Conservation (phyloP, 345 rosid species). For the Noccaea caerulescens region DNA sequence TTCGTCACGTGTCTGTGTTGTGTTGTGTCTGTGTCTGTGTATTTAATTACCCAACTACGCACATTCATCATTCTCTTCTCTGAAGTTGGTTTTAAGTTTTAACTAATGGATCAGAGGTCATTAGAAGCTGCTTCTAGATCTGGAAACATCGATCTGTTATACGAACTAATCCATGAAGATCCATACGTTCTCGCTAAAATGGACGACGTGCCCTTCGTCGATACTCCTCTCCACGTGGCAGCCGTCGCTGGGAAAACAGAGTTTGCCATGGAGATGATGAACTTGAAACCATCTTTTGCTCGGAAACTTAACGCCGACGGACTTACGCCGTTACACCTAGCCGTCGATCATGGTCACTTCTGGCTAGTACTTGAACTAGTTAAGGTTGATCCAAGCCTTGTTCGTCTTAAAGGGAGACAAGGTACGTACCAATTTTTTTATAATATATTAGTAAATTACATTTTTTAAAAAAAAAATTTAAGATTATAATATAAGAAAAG, state of each 20-base stretch:
- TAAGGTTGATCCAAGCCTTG: slow-evolving; percentile 34
- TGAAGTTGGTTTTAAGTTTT: background rate
- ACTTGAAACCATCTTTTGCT: slow-evolving; percentile 48
- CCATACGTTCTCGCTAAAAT: slow-evolving; percentile 24
- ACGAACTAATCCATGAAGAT: slow-evolving; percentile 34
- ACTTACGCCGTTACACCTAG: slow-evolving; percentile 45
- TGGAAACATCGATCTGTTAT: slow-evolving; percentile 39
- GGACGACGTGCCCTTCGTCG: slow-evolving; percentile 37
- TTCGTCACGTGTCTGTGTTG: background rate
- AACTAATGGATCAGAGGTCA: slow-evolving; percentile 30
- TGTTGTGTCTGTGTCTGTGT: too few species aligned
- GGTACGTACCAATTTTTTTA: slow-evolving; percentile 16
- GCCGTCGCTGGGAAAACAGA: slow-evolving; percentile 39
- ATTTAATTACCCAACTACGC: background rate
- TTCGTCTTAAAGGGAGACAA: slow-evolving; percentile 38
- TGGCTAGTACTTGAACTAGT: slow-evolving; percentile 17
- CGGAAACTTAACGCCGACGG: slow-evolving; percentile 42
- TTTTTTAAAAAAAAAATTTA: too few species aligned
- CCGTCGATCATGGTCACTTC: slow-evolving; percentile 22
- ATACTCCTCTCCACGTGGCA: slow-evolving; percentile 49
- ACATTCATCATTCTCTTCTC: background rate
- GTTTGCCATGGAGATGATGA: slow-evolving; percentile 43
- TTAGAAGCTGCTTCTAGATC: slow-evolving; percentile 15
- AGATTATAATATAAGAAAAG: too few species aligned
- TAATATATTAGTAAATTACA: too few species aligned